These are phyloP conservation scores for Sapria himalayana DNA, from an alignment of 345 rosid species.

Conservation along the genomic window DNA sequence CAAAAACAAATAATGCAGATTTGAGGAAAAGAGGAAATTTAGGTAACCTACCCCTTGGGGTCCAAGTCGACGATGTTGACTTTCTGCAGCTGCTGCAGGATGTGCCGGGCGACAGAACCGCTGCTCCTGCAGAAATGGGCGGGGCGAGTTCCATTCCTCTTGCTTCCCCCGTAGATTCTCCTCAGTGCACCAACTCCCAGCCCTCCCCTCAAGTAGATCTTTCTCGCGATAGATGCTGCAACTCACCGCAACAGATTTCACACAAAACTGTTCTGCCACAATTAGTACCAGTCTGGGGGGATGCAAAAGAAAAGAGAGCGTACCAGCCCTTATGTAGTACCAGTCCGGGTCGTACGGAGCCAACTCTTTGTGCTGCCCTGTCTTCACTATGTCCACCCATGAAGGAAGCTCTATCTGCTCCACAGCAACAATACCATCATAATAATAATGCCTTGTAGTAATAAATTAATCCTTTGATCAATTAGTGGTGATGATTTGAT, in stretches of 20 bases:
- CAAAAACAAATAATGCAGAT: neutral
- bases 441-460: too few species aligned
- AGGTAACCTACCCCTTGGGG: slow-evolving; percentile 35
- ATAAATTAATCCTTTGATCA: too few species aligned
- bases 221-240: slow-evolving; percentile 85
- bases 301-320: neutral
- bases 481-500: too few species aligned
- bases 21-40: neutral
- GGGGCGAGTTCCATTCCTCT: slow-evolving; percentile 72
- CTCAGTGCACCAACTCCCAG: slow-evolving; percentile 80
- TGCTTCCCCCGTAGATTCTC: slow-evolving; percentile 73
- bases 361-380: slow-evolving; percentile 59
- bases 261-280: neutral
- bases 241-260: neutral
- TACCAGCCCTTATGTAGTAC: slow-evolving; percentile 60
- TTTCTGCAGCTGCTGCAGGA: slow-evolving; percentile 56
- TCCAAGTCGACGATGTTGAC: slow-evolving; percentile 51
- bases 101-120: slow-evolving; percentile 69
- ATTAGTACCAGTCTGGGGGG: slow-evolving; percentile 11
- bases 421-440: too few species aligned
- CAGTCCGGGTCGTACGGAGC: slow-evolving; percentile 90
- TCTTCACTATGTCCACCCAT: slow-evolving; percentile 84
- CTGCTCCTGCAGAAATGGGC: slow-evolving; percentile 82
- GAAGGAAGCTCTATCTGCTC: slow-evolving; percentile 64
- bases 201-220: slow-evolving; percentile 68